Evolutionary conservation across 2,329 filamentous ascomycete genomes (phyloP).

Genomic region (Diaporthe destruens): DNA sequence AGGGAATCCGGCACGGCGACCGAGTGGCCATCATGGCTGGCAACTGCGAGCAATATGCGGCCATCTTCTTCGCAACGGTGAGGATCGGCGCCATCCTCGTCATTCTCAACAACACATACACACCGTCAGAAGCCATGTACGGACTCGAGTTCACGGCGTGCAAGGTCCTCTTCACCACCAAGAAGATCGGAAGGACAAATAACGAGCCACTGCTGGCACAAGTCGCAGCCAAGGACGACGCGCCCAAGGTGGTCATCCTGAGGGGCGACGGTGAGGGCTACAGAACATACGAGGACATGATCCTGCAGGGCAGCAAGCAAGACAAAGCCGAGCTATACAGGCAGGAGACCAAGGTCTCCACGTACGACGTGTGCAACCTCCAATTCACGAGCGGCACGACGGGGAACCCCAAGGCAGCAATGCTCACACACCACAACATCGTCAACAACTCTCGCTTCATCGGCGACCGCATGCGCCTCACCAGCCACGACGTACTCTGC

Average conservation of each 20-base stretch:
- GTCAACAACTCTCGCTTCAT: conserved; percentile 78
- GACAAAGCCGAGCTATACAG: conserved; percentile 64
- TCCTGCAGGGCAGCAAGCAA: conserved; percentile 63
- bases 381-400: conserved; percentile 84
- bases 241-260: conserved; percentile 71
- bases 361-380: conserved; percentile 78
- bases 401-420: conserved; percentile 78
- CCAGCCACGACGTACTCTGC: conserved; percentile 76
- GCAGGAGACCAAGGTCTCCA: conserved; percentile 67
- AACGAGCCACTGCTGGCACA: conserved; percentile 70
- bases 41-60: conserved; percentile 84
- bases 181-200: conserved; percentile 74
- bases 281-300: conserved; percentile 70
- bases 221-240: conserved; percentile 60
- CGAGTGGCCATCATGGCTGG: conserved; percentile 82
- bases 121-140: conserved; percentile 77
- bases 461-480: conserved; percentile 80
- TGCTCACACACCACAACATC: conserved; percentile 77
- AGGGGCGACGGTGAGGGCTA: conserved; percentile 67
- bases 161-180: conserved; percentile 79
- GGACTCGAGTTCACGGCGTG: conserved; percentile 79
- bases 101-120: conserved; percentile 87
- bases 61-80: conserved; percentile 80
- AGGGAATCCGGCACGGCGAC: conserved; percentile 77
- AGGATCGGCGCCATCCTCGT: conserved; percentile 77